These are phyloP conservation scores for Mucor sp. DNA, from an alignment of 371 early-diverging fungal species.

Conservation along the genomic window DNA sequence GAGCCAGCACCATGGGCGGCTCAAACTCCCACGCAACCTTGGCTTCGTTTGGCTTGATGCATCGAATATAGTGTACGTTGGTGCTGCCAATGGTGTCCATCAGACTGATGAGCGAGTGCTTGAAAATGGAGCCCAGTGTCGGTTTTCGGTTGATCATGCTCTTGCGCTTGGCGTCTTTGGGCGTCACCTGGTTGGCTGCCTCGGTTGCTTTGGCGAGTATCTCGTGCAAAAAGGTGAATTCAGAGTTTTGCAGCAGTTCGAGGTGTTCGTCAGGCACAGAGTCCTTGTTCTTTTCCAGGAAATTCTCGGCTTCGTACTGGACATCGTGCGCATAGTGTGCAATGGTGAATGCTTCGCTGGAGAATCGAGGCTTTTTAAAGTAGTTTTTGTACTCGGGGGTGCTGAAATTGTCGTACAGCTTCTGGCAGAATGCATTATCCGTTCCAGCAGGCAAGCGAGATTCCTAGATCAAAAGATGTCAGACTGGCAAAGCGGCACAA, in stretches of 20 bases:
- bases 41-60: constrained; percentile 96
- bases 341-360: constrained; percentile 78
- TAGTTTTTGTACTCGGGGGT: constrained; percentile 68
- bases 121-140: constrained; percentile 80
- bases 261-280: constrained; percentile 93
- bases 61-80: constrained; percentile 96
- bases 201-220: constrained; percentile 61
- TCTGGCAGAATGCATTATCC: constrained; percentile 81
- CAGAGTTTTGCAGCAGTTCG: constrained; percentile 67
- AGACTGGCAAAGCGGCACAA: no score
- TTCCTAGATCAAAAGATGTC: constrained; percentile 30
- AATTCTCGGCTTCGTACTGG: constrained; percentile 89
- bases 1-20: constrained; percentile 89
- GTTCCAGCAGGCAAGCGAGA: constrained; percentile 91
- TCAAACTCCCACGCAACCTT: constrained; percentile 91
- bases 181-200: constrained; percentile 41
- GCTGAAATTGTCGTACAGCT: constrained; percentile 83
- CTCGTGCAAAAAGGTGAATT: constrained; percentile 76
- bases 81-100: constrained; percentile 94
- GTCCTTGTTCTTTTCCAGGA: constrained; percentile 99
- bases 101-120: constrained; percentile 79
- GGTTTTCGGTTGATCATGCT: constrained; percentile 71
- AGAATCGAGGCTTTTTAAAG: constrained; percentile 92
- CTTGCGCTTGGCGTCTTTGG: constrained; percentile 34
- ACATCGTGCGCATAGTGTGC: constrained; percentile 94